Evolutionary conservation across 2,329 filamentous ascomycete species (phyloP), one percentile per base, ranked within the genome.

Genomic region (Sporothrix brasiliensis): DNA sequence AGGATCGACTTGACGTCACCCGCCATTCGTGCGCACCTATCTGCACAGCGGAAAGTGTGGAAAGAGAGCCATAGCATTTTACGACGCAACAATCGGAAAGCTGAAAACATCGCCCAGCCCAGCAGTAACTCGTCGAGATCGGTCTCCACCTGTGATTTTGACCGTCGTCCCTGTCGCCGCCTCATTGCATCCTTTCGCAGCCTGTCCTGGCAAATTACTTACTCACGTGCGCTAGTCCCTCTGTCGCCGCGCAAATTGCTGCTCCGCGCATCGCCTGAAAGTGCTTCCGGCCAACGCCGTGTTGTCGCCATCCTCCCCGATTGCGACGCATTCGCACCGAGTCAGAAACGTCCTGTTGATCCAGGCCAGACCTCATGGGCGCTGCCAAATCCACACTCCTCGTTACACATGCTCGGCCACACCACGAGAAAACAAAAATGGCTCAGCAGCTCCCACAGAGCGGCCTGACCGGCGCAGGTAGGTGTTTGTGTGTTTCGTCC

Each of bases 391-490:
- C 73, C 2, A 72, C 71, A 3, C 68, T 75, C 30, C 56, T 73
- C 61, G 54, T 70, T 69, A 73, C 53, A n/a, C 58, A 72, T 63
- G 44, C 67, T 68, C 73, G 60, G 61, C 58, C 68, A 39, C 66
- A 71, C 49, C 49, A 63, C 67, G 56, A 69, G 49, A 69, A 71
- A 50, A 27, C 68, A 19, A 72, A 72, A 63, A 75, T 75, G 74
- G 67, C 72, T 10, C 69, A 71, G 50, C 67, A 70, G 24, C 69
- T 74, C 24, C 70, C 73, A 14, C 71, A 77, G 54, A 79, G 78
- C 69, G 76, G 76, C 68, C 77, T 79, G 60, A 80, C 79, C 41
- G 84, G 84, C 49, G 75, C 80, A 73, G 82, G 84, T 83, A 73
- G 77, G 83, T 70, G 47, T 27, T 34, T 10, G 30, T 53, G 77